Percentiles rank a stretch among this genome's conserved stretches.
Evolutionary conservation across 306 rosid species (phyloP).

Genomic region (Medicago ruthenica): DNA sequence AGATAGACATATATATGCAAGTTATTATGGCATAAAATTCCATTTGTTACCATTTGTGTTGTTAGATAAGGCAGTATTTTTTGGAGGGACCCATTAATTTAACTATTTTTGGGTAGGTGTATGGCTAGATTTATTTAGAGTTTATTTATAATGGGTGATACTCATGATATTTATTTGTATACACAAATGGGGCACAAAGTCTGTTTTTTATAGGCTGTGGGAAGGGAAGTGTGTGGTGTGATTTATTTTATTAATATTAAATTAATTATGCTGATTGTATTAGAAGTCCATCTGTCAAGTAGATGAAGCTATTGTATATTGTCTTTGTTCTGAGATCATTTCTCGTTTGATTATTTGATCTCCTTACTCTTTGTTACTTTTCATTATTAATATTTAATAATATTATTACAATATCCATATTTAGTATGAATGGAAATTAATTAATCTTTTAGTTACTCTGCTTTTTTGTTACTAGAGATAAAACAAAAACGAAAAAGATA

Average conservation of each 20-base stretch:
- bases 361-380: neutral
- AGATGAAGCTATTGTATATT: conserved; percentile 31
- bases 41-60: conserved; percentile 32
- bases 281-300: conserved; percentile 49
- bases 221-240: conserved; percentile 49
- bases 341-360: conserved; percentile 21
- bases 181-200: conserved; percentile 43
- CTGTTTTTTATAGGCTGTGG: conserved; percentile 51
- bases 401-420: too few species aligned
- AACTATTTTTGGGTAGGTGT: conserved; percentile 8
- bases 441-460: too few species aligned
- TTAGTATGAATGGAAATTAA: too few species aligned
- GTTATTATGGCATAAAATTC: conserved; percentile 29
- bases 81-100: conserved; percentile 41
- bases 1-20: neutral
- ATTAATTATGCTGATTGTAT: conserved; percentile 30
- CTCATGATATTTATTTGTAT: conserved; percentile 22
- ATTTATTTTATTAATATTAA: conserved; percentile 30
- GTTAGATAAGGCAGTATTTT: conserved; percentile 3
- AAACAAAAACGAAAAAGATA: too few species aligned
- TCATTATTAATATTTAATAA: too few species aligned
- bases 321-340: neutral
- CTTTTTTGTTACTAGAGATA: too few species aligned
- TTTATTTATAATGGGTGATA: conserved; percentile 40
- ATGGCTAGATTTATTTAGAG: conserved; percentile 20